A percentile compares a stretch with the other conserved stretches of the same genome.
Conservation (phyloP, 495 filamentous ascomycete species). For the Saxophila tyrrhenica region DNA sequence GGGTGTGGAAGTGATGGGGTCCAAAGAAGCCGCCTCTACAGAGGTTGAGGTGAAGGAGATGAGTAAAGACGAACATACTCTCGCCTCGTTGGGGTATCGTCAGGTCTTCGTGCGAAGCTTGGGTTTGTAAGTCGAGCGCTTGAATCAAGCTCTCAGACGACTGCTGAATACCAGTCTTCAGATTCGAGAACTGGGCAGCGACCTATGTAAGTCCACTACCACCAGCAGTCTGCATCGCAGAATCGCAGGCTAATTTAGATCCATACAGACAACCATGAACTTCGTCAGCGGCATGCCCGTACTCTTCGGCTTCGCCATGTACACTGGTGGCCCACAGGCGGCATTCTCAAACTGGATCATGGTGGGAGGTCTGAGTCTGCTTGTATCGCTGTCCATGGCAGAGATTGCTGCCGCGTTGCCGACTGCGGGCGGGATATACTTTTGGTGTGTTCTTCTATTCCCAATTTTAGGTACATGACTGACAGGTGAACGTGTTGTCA, state of each 20-base stretch:
- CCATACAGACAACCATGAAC: conserved; percentile 1
- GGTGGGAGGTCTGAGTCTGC: conserved; percentile 6
- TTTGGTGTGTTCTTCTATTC: no score
- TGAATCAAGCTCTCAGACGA: not conserved
- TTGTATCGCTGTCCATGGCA: conserved; percentile 15
- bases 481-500: not conserved
- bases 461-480: no score
- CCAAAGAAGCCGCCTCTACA: not conserved
- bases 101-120: not conserved
- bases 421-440: conserved; percentile 7
- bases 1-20: not conserved
- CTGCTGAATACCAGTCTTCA: not conserved
- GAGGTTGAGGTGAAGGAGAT: not conserved
- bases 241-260: not conserved
- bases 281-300: conserved; percentile 8
- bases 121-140: not conserved
- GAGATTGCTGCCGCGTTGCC: conserved; percentile 21
- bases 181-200: conserved; percentile 10
- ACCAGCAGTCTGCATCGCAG: not conserved
- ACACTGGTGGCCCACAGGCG: conserved; percentile 5
- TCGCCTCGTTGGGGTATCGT: not conserved
- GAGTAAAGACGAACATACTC: not conserved
- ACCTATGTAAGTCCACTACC: conserved; percentile 1
- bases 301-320: conserved; percentile 8
- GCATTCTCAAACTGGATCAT: conserved; percentile 12